Conservation (phyloP, 73 alveolate genomes). For the Paramecium caudatum region DNA sequence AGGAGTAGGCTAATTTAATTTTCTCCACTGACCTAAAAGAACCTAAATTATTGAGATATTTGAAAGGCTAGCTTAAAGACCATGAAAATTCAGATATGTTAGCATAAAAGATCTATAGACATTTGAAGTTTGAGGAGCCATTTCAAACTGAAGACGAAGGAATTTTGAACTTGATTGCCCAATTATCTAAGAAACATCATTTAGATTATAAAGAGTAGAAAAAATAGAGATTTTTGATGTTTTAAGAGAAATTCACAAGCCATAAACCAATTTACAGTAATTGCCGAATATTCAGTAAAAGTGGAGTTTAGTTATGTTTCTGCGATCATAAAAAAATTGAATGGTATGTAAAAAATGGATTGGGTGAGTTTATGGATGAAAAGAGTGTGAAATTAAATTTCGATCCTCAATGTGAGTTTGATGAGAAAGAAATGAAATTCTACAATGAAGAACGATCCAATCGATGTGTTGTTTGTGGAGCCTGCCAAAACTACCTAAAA, state of each 20-base stretch:
- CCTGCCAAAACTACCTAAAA: constrained; percentile 44
- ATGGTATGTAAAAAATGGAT: constrained; percentile 64
- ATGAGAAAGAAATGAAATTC: constrained; percentile 70
- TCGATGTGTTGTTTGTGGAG: constrained; percentile 74
- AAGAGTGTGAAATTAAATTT: constrained; percentile 61
- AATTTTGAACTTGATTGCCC: not conserved
- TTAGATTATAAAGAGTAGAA: constrained; percentile 36
- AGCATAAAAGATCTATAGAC: not conserved
- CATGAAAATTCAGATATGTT: not conserved
- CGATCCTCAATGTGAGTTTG: constrained; percentile 44
- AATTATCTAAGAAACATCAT: constrained; percentile 18
- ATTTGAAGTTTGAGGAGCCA: not conserved
- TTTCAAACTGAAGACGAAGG: constrained; percentile 2
- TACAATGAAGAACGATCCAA: constrained; percentile 74
- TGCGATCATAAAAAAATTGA: constrained; percentile 73
- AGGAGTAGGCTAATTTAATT: not conserved
- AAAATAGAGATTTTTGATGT: not conserved
- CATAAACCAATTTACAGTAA: constrained; percentile 69
- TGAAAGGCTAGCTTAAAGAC: not conserved
- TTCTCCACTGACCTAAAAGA: not conserved
- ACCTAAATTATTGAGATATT: not conserved
- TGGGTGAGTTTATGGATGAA: constrained; percentile 42
- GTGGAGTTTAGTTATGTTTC: constrained; percentile 35
- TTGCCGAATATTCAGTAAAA: constrained; percentile 18
- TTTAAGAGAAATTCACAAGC: constrained; percentile 59